phyloP scores from a whole-genome alignment of 2,329 filamentous ascomycete species.

The Colletotrichum chrysophilum region DNA sequence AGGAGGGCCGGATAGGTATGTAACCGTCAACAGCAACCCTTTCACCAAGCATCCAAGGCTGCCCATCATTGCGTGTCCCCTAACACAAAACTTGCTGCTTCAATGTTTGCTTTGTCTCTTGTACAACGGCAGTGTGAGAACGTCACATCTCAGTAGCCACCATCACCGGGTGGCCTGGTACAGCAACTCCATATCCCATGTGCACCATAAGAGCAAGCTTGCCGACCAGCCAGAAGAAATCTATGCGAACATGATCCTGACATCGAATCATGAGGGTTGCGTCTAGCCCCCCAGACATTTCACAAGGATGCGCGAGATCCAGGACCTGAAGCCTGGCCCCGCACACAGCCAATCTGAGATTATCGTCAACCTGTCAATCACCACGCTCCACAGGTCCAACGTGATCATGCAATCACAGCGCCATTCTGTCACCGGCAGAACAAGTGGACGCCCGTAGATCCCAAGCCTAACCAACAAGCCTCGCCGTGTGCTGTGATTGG shows the following conservation, averaged over 20 bases:
- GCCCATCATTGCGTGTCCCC: not conserved
- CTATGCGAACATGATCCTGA: not conserved
- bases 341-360: not conserved
- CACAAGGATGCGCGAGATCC: not conserved
- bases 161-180: not conserved
- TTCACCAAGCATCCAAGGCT: not conserved
- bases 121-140: not conserved
- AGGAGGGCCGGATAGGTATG: not conserved
- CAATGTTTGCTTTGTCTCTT: not conserved
- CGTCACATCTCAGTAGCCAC: not conserved
- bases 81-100: not conserved
- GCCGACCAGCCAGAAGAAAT: not conserved
- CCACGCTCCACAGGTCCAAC: not conserved
- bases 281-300: not conserved
- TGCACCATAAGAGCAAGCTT: not conserved
- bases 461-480: conserved; percentile 5
- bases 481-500: not conserved
- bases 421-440: not conserved
- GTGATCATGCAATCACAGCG: not conserved
- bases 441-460: not conserved
- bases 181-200: not conserved
- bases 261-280: not conserved
- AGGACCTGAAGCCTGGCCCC: not conserved
- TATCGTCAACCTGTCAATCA: not conserved
- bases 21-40: not conserved